phyloP scores from a whole-genome alignment of 2,329 filamentous ascomycete species.

The Fusarium nisikadoi region DNA sequence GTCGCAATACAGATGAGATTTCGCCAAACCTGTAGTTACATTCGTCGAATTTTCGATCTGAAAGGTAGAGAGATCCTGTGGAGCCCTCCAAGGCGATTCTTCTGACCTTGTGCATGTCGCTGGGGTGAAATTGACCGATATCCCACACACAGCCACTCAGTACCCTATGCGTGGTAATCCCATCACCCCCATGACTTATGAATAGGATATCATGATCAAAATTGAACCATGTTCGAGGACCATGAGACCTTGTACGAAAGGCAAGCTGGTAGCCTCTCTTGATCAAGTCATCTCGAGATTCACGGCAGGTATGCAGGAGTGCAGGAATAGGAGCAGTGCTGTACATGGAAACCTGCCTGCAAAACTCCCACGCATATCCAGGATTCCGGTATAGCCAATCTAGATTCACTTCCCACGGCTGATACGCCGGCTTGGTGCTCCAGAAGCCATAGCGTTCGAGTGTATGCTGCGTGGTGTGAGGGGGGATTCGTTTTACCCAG shows the following conservation, averaged over 20 bases:
- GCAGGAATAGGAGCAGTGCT: neutral
- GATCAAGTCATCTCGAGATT: neutral
- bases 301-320: neutral
- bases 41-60: neutral
- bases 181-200: neutral
- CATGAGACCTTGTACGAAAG: neutral
- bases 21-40: fast-evolving
- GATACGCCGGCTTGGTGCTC: neutral
- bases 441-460: neutral
- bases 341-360: fast-evolving
- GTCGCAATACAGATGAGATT: neutral
- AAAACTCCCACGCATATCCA: neutral
- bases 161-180: fast-evolving
- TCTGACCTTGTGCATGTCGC: neutral
- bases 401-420: neutral
- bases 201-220: neutral
- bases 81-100: neutral
- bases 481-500: neutral
- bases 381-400: neutral
- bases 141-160: neutral
- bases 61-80: neutral
- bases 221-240: conserved; percentile 1
- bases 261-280: neutral
- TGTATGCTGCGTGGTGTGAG: fast-evolving
- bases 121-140: neutral